A percentile compares a stretch with the other conserved stretches of the same genome.
phyloP scores from a whole-genome alignment of 345 rosid genomes.

The Aquilaria malaccensis region DNA sequence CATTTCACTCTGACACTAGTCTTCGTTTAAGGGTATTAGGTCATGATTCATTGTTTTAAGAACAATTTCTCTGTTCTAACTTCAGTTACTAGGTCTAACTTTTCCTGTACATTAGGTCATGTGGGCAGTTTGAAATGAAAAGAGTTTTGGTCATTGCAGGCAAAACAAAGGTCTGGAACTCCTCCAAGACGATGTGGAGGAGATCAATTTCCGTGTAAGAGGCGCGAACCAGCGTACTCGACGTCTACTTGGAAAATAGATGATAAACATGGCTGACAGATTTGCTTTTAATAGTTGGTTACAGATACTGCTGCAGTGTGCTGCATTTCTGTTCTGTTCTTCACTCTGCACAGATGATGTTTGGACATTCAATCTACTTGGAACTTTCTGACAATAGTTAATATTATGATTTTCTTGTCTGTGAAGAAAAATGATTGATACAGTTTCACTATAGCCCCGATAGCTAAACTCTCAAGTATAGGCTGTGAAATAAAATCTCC shows the following conservation, averaged over 20 bases:
- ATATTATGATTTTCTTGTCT: no score
- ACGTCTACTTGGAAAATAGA: constrained; percentile 70
- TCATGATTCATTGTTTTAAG: no score
- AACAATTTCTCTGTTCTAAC: not conserved
- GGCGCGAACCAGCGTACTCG: constrained; percentile 59
- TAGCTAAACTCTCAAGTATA: no score
- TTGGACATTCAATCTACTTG: no score
- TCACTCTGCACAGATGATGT: no score
- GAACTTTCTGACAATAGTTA: no score
- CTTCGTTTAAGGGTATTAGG: no score
- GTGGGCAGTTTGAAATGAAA: not conserved
- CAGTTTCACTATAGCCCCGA: no score
- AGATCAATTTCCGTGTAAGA: constrained; percentile 48
- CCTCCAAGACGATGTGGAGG: constrained; percentile 60
- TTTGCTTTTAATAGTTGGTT: not conserved
- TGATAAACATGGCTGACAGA: not conserved
- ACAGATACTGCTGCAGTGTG: not conserved
- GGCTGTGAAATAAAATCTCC: no score
- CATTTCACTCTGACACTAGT: no score
- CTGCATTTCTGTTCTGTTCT: no score
- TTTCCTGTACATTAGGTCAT: not conserved
- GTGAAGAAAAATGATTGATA: no score
- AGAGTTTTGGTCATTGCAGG: constrained; percentile 30
- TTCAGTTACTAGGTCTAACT: not conserved
- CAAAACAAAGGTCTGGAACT: constrained; percentile 56